These are phyloP conservation scores for Barnettozyma salicaria DNA, from an alignment of 805 yeast genomes.

Conservation along the genomic window DNA sequence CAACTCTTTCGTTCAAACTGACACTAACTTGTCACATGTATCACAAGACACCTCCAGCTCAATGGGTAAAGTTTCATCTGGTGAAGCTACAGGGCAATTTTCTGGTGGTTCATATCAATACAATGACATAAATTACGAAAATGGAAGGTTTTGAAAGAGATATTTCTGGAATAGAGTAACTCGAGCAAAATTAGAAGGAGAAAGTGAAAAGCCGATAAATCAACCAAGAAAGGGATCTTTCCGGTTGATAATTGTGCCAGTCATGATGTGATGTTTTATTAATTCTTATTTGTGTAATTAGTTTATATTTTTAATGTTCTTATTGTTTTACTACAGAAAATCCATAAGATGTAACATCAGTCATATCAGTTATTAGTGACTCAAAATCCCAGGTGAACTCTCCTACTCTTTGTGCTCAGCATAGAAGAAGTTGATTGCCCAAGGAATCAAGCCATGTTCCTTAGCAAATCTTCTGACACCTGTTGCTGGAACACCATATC, in stretches of 20 bases:
- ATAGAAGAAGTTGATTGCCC: conserved; percentile 76
- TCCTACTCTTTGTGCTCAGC: conserved; percentile 50
- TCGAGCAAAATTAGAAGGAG: neutral
- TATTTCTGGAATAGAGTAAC: neutral
- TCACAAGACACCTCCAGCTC: too few relatives aligned
- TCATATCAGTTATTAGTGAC: too few relatives aligned
- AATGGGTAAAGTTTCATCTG: too few relatives aligned
- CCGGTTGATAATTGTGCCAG: too few relatives aligned
- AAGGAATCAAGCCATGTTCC: conserved; percentile 54
- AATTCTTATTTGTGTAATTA: too few relatives aligned
- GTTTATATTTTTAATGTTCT: too few relatives aligned
- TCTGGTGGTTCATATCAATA: conserved; percentile 5
- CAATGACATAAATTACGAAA: conserved; percentile 6
- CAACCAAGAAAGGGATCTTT: too few relatives aligned
- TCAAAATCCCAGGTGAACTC: neutral
- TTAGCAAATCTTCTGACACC: conserved; percentile 75
- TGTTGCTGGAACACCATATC: conserved; percentile 71
- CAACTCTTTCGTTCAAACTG: conserved; percentile 4
- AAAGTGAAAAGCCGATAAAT: neutral
- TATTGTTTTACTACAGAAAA: too few relatives aligned
- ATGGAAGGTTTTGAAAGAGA: neutral
- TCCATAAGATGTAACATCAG: too few relatives aligned
- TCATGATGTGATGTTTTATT: too few relatives aligned
- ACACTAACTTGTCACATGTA: too few relatives aligned
- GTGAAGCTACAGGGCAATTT: too few relatives aligned